Conservation (phyloP, 305 asterid genomes). For the Fraxinus velutina region DNA sequence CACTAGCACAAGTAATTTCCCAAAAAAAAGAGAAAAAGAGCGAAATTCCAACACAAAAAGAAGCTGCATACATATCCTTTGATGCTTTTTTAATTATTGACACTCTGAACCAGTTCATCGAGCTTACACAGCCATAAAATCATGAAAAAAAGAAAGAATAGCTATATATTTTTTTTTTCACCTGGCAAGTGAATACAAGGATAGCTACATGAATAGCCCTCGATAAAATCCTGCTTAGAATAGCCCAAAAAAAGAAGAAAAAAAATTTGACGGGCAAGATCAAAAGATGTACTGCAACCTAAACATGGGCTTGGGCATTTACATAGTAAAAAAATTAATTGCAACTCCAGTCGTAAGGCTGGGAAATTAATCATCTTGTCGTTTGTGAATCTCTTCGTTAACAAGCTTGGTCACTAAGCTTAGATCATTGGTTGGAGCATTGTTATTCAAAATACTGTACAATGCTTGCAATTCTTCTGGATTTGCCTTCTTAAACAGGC, state of each 20-base stretch:
- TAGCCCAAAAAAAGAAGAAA: constrained; percentile 3
- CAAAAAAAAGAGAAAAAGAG: background rate
- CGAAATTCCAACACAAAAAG: background rate
- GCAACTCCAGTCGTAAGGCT: background rate
- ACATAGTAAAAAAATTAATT: constrained; percentile 10
- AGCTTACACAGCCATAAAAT: background rate
- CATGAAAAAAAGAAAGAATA: background rate
- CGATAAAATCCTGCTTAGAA: constrained; percentile 23
- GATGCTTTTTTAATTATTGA: background rate
- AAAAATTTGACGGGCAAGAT: constrained; percentile 6
- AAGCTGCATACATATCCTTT: background rate
- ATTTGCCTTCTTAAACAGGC: constrained; percentile 69
- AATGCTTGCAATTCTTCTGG: constrained; percentile 52
- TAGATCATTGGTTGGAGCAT: constrained; percentile 36
- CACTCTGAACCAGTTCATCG: background rate
- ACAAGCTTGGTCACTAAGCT: constrained; percentile 44
- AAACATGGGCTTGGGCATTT: constrained; percentile 25
- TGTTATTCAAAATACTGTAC: constrained; percentile 35
- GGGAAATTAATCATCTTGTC: constrained; percentile 28
- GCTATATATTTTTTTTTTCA: background rate
- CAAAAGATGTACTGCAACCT: constrained; percentile 17
- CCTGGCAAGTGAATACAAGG: background rate
- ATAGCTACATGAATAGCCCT: constrained; percentile 7
- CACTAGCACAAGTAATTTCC: background rate
- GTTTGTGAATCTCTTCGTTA: constrained; percentile 43